Base-by-base conservation (phyloP, 116 monocot species). In the Trichopus zeylanicus region DNA sequence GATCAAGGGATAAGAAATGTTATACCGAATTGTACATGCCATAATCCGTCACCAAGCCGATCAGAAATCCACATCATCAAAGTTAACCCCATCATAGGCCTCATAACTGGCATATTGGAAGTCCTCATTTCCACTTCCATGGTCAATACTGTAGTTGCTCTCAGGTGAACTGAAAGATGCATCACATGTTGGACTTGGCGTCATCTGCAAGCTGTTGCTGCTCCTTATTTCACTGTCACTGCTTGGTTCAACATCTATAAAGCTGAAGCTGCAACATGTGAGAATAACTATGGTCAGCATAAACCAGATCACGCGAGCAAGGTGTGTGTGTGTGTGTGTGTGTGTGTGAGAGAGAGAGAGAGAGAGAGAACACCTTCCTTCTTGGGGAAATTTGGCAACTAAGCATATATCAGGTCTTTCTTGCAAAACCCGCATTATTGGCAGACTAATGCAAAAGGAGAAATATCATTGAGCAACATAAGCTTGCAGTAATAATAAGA, bases 321-420 rank as follows among this genome's bases (percentile, higher is more conserved):
- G 22, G 18, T 0, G 23, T 3, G 24, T 19, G 13, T 28, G 23
- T 12, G 0, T 34, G 6, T 26, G 34, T 12, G 39, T 18, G 4
- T 26, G 16, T 16, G 32, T 32, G 13, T 38, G 26, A 54, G 54
- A 26, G 52, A 26, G 23, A 26, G 53, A 54, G 53, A 54, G 53
- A 54, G 57, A 57, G 25, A 78, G 32, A 51, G 46, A 69, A 48
- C 12, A 69, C 82, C 82, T 68, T 38, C 61, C 53, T 20, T 85
- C 76, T 5, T 25, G 26, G 7, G 75, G 75, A 47, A 76, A 85
- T 31, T 73, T 20, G 1, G 76, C 73, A 46, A 79, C 29, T 58
- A 83, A 54, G 56, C 55, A 62, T 31, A 88, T 55, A 39, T 74
- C 59, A 26, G 79, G 83, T 51, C 80, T 75, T 62, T 57, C 76